Percentiles rank a stretch among this genome's conserved stretches.
Conservation (phyloP, 129 eudicot species). For the Apium graveolens region DNA sequence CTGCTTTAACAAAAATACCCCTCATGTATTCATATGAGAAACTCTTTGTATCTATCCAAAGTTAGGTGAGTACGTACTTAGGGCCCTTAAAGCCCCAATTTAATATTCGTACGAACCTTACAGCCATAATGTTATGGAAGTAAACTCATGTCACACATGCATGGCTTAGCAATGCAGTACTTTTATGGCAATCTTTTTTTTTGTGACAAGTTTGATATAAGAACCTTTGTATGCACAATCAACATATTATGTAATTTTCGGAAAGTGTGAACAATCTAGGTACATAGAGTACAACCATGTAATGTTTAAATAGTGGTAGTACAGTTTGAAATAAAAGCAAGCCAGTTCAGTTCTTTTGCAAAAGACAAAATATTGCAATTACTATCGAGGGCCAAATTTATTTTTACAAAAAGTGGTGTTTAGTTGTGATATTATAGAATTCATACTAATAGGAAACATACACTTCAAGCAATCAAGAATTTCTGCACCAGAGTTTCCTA, state of each 20-base stretch:
- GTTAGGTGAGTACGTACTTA: no score
- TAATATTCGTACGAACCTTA: neutral
- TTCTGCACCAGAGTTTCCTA: no score
- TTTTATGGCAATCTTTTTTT: neutral
- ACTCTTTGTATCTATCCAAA: no score
- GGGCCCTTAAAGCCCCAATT: no score
- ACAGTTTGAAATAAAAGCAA: neutral
- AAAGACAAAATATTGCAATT: neutral
- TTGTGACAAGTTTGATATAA: neutral
- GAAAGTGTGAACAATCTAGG: neutral
- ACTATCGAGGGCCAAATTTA: neutral
- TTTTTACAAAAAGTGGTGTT: neutral
- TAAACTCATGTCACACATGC: neutral
- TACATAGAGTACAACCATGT: neutral
- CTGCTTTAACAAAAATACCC: no score
- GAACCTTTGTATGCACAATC: neutral
- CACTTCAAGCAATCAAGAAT: neutral
- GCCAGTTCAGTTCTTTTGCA: neutral
- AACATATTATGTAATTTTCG: neutral
- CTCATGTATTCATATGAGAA: no score
- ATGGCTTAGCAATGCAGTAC: neutral
- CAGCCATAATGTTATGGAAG: neutral
- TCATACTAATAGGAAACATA: neutral
- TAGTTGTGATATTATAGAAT: neutral
- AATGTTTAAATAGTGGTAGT: neutral